These are phyloP conservation scores for Firmiana major DNA, from an alignment of 345 rosid species.

Conservation along the genomic window DNA sequence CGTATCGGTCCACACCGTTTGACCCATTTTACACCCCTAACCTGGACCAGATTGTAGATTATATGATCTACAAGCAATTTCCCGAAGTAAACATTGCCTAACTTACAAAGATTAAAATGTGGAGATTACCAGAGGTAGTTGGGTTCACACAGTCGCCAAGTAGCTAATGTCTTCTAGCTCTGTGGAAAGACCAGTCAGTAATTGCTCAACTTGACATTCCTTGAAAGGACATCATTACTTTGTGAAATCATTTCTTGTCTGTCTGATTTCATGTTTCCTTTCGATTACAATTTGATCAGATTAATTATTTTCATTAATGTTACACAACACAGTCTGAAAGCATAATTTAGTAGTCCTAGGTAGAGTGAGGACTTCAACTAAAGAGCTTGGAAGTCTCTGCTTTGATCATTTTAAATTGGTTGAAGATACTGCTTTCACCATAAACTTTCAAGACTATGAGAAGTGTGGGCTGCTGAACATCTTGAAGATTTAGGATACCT, in stretches of 20 bases:
- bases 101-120: neutral
- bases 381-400: neutral
- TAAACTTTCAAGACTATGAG: neutral
- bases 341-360: neutral
- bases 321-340: neutral
- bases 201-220: conserved; percentile 2
- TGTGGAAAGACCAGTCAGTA: conserved; percentile 4
- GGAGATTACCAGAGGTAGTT: neutral
- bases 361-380: no score
- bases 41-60: neutral
- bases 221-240: conserved; percentile 8
- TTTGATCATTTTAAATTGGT: neutral
- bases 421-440: neutral
- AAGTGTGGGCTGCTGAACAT: neutral
- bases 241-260: neutral
- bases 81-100: neutral
- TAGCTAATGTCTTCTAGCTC: neutral
- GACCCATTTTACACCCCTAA: no score
- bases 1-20: no score
- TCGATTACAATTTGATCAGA: neutral
- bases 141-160: neutral
- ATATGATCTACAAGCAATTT: neutral
- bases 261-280: neutral
- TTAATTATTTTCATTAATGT: neutral
- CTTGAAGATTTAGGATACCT: neutral